Base-by-base conservation (phyloP, 139 green algal species). In the Chlamydomonas urium region DNA sequence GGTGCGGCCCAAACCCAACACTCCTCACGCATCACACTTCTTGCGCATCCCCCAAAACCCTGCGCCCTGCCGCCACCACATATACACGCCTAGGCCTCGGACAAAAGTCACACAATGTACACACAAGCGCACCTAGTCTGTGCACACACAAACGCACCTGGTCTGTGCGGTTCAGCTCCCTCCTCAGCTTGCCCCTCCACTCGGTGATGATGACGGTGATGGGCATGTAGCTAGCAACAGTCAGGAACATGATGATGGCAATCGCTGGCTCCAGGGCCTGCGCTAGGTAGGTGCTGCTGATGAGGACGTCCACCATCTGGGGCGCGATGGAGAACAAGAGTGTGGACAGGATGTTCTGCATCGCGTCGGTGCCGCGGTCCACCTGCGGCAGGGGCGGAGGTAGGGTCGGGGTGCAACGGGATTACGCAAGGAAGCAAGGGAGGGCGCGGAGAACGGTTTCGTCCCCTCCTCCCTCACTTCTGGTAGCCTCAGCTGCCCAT, bases 151-250 rank as follows among this genome's bases (percentile, higher is more conserved):
- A 8, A 67, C 32, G 5, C 33, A 67, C 71, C 58, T 83, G 71
- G 47, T 84, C 78, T 2, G 78, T 80, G 14, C 59, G 47, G 66
- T 84, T 78, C 71, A 87, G 79, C 69, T 89, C 50, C 3, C 76
- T 69, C 19, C 91, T 61, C 67, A 93, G 88, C 31, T 85, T 82
- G 65, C 83, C 87, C 2, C 91, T 75, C 83, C 86, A 94, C 81
- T 96, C 89, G 4, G 92, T 95, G 59, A 95, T 75, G 28, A 84
- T 72, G 60, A 96, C 85, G 47, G 93, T 97, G 26, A 97, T 74
- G 0, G 91, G 90, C n/a, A 97, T 90, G 85, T 97, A 97, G 33
- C 63, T 83, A 59, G 76, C 77, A 2, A 97, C 83, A 0, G 89
- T 94, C 23, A 92, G 34, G 56, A 94, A 91, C 2, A 93, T 84